phyloP scores from a whole-genome alignment of 116 monocot species.

The Trichopus zeylanicus region DNA sequence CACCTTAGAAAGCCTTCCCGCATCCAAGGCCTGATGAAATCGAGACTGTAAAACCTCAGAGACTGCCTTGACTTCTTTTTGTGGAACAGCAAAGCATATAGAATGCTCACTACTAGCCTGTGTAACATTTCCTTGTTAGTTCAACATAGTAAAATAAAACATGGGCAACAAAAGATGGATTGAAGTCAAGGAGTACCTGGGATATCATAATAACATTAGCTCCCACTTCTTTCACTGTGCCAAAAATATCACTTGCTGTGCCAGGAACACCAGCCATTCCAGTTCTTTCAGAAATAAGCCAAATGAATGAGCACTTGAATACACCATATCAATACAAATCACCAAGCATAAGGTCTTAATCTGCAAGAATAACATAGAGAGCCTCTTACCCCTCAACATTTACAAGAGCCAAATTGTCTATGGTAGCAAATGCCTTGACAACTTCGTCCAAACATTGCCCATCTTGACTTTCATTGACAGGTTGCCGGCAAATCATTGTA shows the following conservation, averaged over 20 bases:
- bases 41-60: conserved; percentile 40
- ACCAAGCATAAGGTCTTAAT: too few relatives aligned
- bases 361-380: conserved; percentile 7
- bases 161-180: background rate
- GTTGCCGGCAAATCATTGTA: conserved; percentile 74
- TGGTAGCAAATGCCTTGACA: conserved; percentile 94
- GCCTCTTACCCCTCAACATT: conserved; percentile 87
- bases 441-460: conserved; percentile 28
- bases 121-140: conserved; percentile 11
- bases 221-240: conserved; percentile 88
- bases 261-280: conserved; percentile 99
- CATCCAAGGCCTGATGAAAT: conserved; percentile 81
- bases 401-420: conserved; percentile 89
- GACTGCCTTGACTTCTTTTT: conserved; percentile 80
- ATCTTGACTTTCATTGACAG: conserved; percentile 45
- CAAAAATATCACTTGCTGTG: conserved; percentile 94
- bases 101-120: conserved; percentile 99
- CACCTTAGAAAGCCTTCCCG: conserved; percentile 92
- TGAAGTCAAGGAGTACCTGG: conserved; percentile 42
- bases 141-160: background rate
- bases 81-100: conserved; percentile 95
- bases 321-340: too few relatives aligned
- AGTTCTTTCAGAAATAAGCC: conserved; percentile 37
- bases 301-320: background rate
- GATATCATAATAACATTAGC: conserved; percentile 99